Percentiles rank a stretch among this genome's conserved stretches.
Evolutionary conservation across 768 basidiomycete species (phyloP).

Genomic region (Amanita brunnescens): DNA sequence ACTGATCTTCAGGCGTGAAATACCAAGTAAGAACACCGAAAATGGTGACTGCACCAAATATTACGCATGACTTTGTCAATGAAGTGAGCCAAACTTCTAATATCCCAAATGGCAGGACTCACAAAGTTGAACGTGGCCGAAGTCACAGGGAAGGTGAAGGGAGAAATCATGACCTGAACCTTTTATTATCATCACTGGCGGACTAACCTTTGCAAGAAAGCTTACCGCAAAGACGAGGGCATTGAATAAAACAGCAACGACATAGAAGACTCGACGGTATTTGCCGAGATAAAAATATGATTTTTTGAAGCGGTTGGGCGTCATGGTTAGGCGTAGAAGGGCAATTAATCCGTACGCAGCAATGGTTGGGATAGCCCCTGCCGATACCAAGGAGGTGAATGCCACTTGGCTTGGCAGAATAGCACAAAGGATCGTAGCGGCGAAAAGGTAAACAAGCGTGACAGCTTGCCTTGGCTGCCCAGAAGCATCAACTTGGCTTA

Average conservation of each 20-base stretch:
- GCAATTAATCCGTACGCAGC: constrained; percentile 84
- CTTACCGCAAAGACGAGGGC: constrained; percentile 63
- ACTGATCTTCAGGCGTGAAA: constrained; percentile 69
- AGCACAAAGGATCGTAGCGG: constrained; percentile 67
- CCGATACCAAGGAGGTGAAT: constrained; percentile 85
- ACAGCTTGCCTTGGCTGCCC: constrained; percentile 82
- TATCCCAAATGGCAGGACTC: constrained; percentile 26
- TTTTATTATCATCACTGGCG: constrained; percentile 8
- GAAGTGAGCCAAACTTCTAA: neutral
- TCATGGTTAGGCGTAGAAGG: constrained; percentile 66
- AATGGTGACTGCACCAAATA: constrained; percentile 71
- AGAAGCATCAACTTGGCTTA: constrained; percentile 57
- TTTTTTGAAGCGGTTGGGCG: constrained; percentile 62
- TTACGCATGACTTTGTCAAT: constrained; percentile 48
- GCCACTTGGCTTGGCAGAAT: constrained; percentile 88
- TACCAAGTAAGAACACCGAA: constrained; percentile 75
- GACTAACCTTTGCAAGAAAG: constrained; percentile 8
- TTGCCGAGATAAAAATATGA: constrained; percentile 69
- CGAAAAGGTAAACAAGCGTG: constrained; percentile 79
- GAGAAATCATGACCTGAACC: constrained; percentile 66
- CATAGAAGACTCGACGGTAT: constrained; percentile 60
- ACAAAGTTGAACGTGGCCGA: constrained; percentile 81
- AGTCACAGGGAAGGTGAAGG: constrained; percentile 80
- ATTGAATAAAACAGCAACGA: constrained; percentile 64
- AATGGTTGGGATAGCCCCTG: constrained; percentile 79